Percentiles rank a stretch among this genome's conserved stretches.
phyloP scores from a whole-genome alignment of 768 basidiomycete genomes.

The Termitomyces sp. region DNA sequence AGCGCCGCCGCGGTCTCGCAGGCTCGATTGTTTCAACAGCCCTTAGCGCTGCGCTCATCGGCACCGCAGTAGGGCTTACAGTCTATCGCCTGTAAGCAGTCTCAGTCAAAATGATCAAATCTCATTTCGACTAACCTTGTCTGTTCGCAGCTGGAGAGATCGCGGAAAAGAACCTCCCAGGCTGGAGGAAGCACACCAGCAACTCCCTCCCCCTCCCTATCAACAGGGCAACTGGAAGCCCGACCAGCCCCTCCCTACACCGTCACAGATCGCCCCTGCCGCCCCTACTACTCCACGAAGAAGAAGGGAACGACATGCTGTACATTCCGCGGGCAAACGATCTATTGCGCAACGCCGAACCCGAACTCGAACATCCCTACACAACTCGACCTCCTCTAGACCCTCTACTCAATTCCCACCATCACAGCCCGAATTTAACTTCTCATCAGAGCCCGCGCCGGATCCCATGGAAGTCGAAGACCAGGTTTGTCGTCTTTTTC shows the following conservation, averaged over 20 bases:
- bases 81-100: slow-evolving; percentile 77
- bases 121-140: slow-evolving; percentile 3
- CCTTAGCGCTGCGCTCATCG: slow-evolving; percentile 79
- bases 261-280: slow-evolving; percentile 21
- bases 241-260: slow-evolving; percentile 18
- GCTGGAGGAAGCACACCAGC: slow-evolving; percentile 9
- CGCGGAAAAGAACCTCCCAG: slow-evolving; percentile 48
- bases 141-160: slow-evolving; percentile 63
- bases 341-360: slow-evolving; percentile 2
- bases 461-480: slow-evolving; percentile 37
- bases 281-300: slow-evolving; percentile 18
- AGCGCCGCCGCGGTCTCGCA: slow-evolving; percentile 76
- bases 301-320: not conserved
- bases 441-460: slow-evolving; percentile 21
- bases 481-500: slow-evolving; percentile 28
- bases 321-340: not conserved
- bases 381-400: slow-evolving; percentile 8
- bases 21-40: slow-evolving; percentile 82
- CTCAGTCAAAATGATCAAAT: not conserved
- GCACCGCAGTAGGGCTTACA: slow-evolving; percentile 81
- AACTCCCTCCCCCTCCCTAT: slow-evolving; percentile 58
- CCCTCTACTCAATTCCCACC: slow-evolving; percentile 18
- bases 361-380: slow-evolving; percentile 14
- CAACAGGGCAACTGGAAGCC: slow-evolving; percentile 55
- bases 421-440: slow-evolving; percentile 39